Evolutionary conservation across 805 yeast species (phyloP).

Genomic region (Ogataea wickerhamii): DNA sequence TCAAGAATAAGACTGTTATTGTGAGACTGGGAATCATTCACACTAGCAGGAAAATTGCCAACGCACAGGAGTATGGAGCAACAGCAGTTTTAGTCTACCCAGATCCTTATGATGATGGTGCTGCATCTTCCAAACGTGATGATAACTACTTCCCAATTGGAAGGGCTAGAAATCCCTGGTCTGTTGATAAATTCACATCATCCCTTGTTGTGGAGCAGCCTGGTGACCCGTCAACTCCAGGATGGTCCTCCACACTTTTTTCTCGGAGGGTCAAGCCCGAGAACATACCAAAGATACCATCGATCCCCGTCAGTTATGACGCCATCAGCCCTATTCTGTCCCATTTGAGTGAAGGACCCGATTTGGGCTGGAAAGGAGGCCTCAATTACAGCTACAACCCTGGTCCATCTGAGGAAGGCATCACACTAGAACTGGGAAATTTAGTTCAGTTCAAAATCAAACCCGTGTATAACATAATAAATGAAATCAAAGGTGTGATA

Average conservation of each 20-base stretch:
- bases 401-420: conserved; percentile 40
- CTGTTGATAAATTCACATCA: conserved; percentile 61
- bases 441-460: conserved; percentile 39
- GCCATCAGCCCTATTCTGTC: conserved; percentile 41
- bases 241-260: conserved; percentile 52
- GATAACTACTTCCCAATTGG: conserved; percentile 59
- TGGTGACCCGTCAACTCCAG: conserved; percentile 79
- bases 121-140: conserved; percentile 53
- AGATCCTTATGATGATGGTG: conserved; percentile 59
- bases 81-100: conserved; percentile 54
- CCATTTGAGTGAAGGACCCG: conserved; percentile 37
- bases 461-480: conserved; percentile 47
- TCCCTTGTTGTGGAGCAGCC: conserved; percentile 57
- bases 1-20: conserved; percentile 56
- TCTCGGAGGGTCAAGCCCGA: conserved; percentile 39
- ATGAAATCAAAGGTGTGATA: conserved; percentile 54
- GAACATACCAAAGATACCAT: conserved; percentile 50
- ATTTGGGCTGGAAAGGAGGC: conserved; percentile 38
- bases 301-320: conserved; percentile 45
- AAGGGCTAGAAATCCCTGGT: conserved; percentile 58
- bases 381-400: conserved; percentile 41
- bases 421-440: conserved; percentile 38
- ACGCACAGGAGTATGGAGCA: conserved; percentile 63
- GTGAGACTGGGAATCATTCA: conserved; percentile 48
- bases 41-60: conserved; percentile 54